Conservation (phyloP, 345 rosid species). For the Rhizophora mangle region DNA sequence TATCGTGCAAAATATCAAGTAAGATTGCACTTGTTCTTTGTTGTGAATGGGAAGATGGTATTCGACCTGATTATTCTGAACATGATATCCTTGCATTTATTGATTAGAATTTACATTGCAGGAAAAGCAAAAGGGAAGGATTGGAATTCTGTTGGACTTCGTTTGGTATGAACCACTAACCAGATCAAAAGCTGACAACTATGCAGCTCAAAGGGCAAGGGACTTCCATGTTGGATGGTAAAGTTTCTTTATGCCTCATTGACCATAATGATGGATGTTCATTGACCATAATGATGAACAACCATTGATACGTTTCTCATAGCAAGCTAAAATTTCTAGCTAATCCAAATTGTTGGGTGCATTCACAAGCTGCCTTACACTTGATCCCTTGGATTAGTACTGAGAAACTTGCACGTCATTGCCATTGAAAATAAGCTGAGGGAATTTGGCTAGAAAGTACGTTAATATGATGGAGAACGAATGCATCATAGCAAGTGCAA, state of each 20-base stretch:
- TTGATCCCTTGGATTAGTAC: too few species aligned
- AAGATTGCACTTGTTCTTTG: not conserved
- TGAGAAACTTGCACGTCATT: too few species aligned
- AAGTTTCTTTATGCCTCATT: not conserved
- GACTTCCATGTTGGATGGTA: conserved; percentile 98
- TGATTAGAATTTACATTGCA: conserved; percentile 13
- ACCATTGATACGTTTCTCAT: too few species aligned
- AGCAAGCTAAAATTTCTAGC: too few species aligned
- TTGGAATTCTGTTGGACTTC: conserved; percentile 83
- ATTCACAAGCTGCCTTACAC: too few species aligned
- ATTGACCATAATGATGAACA: not conserved
- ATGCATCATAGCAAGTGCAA: too few species aligned
- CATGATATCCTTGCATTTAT: not conserved
- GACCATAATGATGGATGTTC: too few species aligned
- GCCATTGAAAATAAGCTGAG: too few species aligned
- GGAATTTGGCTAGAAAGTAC: too few species aligned
- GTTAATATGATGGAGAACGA: too few species aligned
- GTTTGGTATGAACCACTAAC: conserved; percentile 98
- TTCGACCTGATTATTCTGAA: not conserved
- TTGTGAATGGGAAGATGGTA: not conserved
- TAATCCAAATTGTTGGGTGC: too few species aligned
- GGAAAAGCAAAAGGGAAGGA: conserved; percentile 81
- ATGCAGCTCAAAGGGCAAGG: conserved; percentile 93
- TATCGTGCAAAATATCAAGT: conserved; percentile 79
- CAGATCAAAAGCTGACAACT: conserved; percentile 70